Conservation (phyloP, 2,329 filamentous ascomycete species). For the Apiospora rasikravindrae region DNA sequence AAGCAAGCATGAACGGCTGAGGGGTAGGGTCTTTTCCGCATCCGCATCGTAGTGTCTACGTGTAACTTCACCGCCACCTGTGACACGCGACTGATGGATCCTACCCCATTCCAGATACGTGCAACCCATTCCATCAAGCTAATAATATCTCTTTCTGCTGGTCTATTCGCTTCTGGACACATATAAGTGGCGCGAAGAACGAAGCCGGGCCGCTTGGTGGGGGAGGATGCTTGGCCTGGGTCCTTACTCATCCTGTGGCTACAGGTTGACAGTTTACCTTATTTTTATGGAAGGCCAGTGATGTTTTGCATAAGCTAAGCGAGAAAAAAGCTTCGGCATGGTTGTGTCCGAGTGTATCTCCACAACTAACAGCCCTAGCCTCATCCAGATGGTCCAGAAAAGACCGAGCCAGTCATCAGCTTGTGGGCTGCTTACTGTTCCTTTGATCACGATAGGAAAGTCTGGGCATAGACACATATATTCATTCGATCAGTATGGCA, state of each 20-base stretch:
- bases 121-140: not conserved
- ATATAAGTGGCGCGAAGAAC: not conserved
- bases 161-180: not conserved
- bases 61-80: not conserved
- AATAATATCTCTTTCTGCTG: not conserved
- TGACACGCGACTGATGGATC: not conserved
- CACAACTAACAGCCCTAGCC: not conserved
- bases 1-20: not conserved
- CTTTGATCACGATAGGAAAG: not conserved
- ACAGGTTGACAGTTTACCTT: not conserved
- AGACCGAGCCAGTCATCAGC: not conserved
- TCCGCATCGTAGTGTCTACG: not conserved
- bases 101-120: not conserved
- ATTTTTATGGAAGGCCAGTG: not conserved
- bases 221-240: not conserved
- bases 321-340: not conserved
- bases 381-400: not conserved
- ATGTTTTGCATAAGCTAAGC: not conserved
- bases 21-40: not conserved
- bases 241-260: not conserved
- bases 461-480: not conserved
- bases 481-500: not conserved
- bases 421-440: not conserved
- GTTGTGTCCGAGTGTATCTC: not conserved
- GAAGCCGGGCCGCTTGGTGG: not conserved